Conservation (phyloP, 1,139 yeast species). For the Lodderomyces theae region DNA sequence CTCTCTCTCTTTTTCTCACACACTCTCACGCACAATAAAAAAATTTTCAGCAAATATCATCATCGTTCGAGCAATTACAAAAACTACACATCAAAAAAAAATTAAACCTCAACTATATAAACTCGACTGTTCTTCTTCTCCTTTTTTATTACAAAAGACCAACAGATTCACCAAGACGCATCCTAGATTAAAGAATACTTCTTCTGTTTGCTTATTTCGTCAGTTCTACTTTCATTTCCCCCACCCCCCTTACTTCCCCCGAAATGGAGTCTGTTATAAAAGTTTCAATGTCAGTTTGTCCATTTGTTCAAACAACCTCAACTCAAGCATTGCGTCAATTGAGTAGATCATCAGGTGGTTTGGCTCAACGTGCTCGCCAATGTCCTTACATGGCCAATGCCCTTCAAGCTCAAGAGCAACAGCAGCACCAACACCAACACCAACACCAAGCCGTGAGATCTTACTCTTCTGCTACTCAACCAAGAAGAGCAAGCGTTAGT, state of each 20-base stretch:
- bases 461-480: conserved; percentile 58
- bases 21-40: neutral
- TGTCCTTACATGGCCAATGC: conserved; percentile 93
- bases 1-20: neutral
- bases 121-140: neutral
- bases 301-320: conserved; percentile 74
- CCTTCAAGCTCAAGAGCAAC: conserved; percentile 34
- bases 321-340: conserved; percentile 58
- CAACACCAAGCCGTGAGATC: conserved; percentile 22
- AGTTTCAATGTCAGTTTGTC: conserved; percentile 79
- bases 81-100: no score
- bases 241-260: no score
- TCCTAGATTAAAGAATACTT: no score
- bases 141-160: neutral
- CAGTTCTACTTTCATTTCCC: no score
- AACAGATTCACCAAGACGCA: neutral
- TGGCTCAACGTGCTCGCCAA: conserved; percentile 62
- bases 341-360: conserved; percentile 39
- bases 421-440: conserved; percentile 18
- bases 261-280: conserved; percentile 77
- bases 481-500: conserved; percentile 50
- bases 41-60: neutral
- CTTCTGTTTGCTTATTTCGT: no score
- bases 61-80: neutral
- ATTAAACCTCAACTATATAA: neutral